Evolutionary conservation across 192 early-diverging fungal species (phyloP), one percentile per base, ranked within the genome.

Genomic region (Mortierella alpina): DNA sequence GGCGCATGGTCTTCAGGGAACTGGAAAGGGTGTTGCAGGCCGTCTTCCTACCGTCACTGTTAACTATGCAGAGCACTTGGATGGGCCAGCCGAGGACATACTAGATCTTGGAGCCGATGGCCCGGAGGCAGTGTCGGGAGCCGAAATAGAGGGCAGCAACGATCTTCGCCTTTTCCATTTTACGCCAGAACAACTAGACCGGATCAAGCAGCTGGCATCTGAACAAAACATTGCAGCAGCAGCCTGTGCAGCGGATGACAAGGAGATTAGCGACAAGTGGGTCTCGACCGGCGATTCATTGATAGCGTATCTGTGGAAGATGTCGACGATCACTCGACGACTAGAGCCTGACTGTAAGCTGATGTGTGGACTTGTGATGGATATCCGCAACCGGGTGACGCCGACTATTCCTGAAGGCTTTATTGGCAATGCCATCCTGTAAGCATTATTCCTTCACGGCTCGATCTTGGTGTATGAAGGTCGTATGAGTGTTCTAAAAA

Each of bases 211-310:
- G 41, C 45, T 80, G 59, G 77, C 77, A 13, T 80, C 77, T 44
- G 77, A 80, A 20, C 77, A 80, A 49, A 80, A 80, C 8, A 80
- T 80, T 59, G 77, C 77, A 12, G 77, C 77, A 8, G 77, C 77
- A 31, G 77, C 77, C 22, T 80, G 77, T 68, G 77, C 77, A 18
- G 77, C 77, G 1, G 70, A 80, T 7, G 77, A 80, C 55, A 80
- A 80, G 49, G 77, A 80, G 60, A 80, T 80, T 23, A 80, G 70
- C 41, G 77, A 80, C 63, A 80, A 80, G 60, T 80, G 77, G 77
- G 77, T 80, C 23, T 80, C 77, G 52, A 80, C 77, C 1, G 77
- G 77, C 1, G 77, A 80, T 53, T 67, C 77, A 22, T 42, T 80
- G 63, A 72, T 80, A 45, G 77, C 77, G 6, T 80, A 80, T 42